phyloP scores from a whole-genome alignment of 805 yeast species.

The Candida yuanshanica region DNA sequence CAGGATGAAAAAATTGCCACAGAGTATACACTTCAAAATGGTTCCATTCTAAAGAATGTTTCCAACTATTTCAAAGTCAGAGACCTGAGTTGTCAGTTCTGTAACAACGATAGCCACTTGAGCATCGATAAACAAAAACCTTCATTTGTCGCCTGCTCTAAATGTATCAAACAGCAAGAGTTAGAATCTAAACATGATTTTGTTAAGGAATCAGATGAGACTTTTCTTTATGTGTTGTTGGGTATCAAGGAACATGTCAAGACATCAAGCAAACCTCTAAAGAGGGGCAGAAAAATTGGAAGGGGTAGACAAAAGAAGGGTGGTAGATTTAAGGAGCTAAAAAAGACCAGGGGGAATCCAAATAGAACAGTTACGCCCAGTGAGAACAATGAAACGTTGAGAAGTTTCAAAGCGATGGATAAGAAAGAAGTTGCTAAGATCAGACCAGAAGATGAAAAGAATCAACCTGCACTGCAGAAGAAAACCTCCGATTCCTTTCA shows the following conservation, averaged over 20 bases:
- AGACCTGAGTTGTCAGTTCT: conserved; percentile 42
- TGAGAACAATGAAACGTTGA: conserved; percentile 33
- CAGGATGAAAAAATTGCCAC: conserved; percentile 41
- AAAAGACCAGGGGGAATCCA: conserved; percentile 15
- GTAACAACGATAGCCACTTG: conserved; percentile 38
- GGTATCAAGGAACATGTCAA: conserved; percentile 38
- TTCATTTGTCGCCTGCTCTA: conserved; percentile 34
- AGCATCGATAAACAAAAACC: conserved; percentile 26
- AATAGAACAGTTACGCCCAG: conserved; percentile 33
- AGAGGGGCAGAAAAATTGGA: conserved; percentile 31
- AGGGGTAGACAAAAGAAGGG: conserved; percentile 24
- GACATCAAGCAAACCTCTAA: conserved; percentile 7
- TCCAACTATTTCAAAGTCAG: conserved; percentile 43
- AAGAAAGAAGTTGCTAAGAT: conserved; percentile 18
- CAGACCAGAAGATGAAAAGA: conserved; percentile 17
- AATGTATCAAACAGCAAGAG: conserved; percentile 31
- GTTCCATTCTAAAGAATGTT: conserved; percentile 46
- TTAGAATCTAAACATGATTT: conserved; percentile 18
- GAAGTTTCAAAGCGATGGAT: conserved; percentile 30
- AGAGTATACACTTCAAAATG: conserved; percentile 47
- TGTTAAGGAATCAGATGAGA: conserved; percentile 41
- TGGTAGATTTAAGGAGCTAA: conserved; percentile 7
- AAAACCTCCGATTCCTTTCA: background rate
- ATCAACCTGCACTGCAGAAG: background rate
- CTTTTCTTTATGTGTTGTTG: conserved; percentile 40